A percentile compares a stretch with the other conserved stretches of the same genome.
phyloP scores from a whole-genome alignment of 306 rosid genomes.

The Cicer pinnatifidum region DNA sequence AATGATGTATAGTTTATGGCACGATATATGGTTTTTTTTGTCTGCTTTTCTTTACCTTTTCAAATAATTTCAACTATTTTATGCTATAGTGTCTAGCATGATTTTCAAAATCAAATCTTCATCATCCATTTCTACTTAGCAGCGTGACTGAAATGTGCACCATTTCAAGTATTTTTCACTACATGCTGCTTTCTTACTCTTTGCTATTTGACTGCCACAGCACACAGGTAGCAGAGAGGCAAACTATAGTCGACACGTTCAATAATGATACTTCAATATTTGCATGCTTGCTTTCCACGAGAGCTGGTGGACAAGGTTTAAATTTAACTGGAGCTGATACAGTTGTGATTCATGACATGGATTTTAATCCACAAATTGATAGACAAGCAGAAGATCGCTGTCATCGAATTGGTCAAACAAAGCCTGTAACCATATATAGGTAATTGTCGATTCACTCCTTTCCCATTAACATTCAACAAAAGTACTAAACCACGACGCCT shows the following conservation, averaged over 20 bases:
- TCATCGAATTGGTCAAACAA: slow-evolving; percentile 91
- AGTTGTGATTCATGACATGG: slow-evolving; percentile 96
- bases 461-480: neutral
- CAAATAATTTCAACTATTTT: neutral
- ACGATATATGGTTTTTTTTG: neutral
- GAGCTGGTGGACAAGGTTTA: slow-evolving; percentile 99
- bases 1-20: neutral
- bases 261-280: slow-evolving; percentile 81
- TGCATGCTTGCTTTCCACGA: slow-evolving; percentile 95
- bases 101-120: neutral
- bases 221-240: slow-evolving; percentile 91
- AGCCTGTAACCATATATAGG: slow-evolving; percentile 90
- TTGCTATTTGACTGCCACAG: slow-evolving; percentile 60
- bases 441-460: slow-evolving; percentile 41
- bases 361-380: slow-evolving; percentile 95
- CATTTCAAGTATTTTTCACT: slow-evolving; percentile 26
- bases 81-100: neutral
- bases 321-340: slow-evolving; percentile 93
- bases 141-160: slow-evolving; percentile 7
- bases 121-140: neutral
- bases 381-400: slow-evolving; percentile 98
- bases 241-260: slow-evolving; percentile 91
- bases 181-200: slow-evolving; percentile 21
- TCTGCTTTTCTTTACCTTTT: neutral
- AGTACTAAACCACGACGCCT: neutral